A percentile compares a stretch with the other conserved stretches of the same genome.
These are phyloP conservation scores for Eucalyptus marginata DNA, from an alignment of 345 rosid genomes.

Conservation along the genomic window DNA sequence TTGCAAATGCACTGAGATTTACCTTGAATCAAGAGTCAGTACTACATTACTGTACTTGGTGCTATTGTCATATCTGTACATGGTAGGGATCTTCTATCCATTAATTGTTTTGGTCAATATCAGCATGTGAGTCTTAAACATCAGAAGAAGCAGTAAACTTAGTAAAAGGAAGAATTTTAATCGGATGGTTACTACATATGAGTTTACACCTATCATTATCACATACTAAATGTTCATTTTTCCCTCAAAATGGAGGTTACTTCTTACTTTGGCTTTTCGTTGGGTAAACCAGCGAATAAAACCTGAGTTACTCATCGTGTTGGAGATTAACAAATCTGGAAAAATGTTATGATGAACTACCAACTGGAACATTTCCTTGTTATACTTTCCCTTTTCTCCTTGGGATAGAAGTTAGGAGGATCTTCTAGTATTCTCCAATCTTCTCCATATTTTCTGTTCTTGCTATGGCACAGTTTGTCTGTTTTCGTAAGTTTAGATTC, in stretches of 20 bases:
- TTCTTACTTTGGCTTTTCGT: neutral
- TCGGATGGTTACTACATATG: neutral
- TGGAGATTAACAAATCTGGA: neutral
- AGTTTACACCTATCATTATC: neutral
- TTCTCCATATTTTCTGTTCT: neutral
- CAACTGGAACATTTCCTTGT: neutral
- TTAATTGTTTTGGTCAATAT: neutral
- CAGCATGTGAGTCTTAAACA: neutral
- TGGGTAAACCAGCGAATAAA: neutral
- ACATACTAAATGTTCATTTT: neutral
- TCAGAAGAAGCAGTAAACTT: neutral
- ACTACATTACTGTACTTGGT: neutral
- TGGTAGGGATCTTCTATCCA: neutral
- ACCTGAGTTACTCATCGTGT: neutral
- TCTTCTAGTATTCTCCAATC: neutral
- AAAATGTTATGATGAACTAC: neutral
- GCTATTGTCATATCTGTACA: neutral
- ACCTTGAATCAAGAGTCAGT: slow-evolving; percentile 86
- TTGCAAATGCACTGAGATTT: slow-evolving; percentile 77
- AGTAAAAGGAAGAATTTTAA: neutral
- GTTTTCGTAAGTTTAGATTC: neutral
- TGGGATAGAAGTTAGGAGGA: neutral
- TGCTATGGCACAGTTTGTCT: neutral
- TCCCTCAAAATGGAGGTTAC: neutral
- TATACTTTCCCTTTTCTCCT: neutral